Base-by-base conservation (phyloP, 805 yeast genomes). In the Kodamaea fukazawae region DNA sequence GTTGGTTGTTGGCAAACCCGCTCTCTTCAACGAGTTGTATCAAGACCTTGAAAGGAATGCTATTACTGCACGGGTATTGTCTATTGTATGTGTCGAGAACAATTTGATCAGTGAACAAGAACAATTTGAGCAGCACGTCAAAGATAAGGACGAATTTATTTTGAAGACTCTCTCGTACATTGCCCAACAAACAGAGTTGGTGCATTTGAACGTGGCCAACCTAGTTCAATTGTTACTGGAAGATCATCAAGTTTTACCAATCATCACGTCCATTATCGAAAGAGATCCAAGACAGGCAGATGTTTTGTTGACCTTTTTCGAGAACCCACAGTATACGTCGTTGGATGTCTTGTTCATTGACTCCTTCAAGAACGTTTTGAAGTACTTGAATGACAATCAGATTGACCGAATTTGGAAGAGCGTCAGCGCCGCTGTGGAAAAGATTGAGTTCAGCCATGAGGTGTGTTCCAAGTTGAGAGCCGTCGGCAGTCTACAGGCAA, bases 71-170 rank as follows among this genome's bases (percentile, higher is more conserved):
- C 61, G 53, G 31, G 52, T 61, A 8, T 48, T 66, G 42, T 60
- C 70, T 2, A 50, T 56, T 11, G 48, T 65, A 20, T 51, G 60
- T 29, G 36, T 49, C 12, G 53, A 56, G 22, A 52, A 54, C 28
- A 29, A 46, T 1, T 37, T 60, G 20, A 50, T 67, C 20, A 45
- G 38, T 3, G 46, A 56, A 7, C 51, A 63, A 7, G 61, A 68
- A 26, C 23, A 42, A 2, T 53, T 51, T n/a, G 54, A 53, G 2
- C 49, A 20, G 8, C 23, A 20, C 8, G 23, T 20, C 8, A 20
- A 83, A 4, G 69, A 70, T 42, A 61, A 76, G 22, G 73, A 76
- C n/a, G 40, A 29, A 25, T 16, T 12, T 13, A n/a, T n/a, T 27
- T 12, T 27, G 13, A n/a, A 7, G 9, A 12, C 13, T 27, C 9